A percentile compares a stretch with the other conserved stretches of the same genome.
Conservation (phyloP, 768 basidiomycete species). For the Rhizopogon salebrosus region DNA sequence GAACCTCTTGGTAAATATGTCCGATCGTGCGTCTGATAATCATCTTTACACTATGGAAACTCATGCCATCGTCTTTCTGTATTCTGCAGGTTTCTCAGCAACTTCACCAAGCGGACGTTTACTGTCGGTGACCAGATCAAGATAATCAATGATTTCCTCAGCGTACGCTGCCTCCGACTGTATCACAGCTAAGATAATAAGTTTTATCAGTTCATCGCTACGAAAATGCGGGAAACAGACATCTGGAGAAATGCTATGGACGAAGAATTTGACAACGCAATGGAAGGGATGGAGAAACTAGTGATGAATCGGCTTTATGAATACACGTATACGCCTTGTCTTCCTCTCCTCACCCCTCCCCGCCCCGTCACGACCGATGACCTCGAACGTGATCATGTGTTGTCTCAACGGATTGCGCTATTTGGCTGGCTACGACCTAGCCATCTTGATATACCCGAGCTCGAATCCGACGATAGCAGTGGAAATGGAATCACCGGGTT, state of each 20-base stretch:
- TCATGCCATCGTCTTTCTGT: background rate
- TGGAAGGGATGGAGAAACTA: slow-evolving; percentile 99
- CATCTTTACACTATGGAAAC: background rate
- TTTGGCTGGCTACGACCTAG: slow-evolving; percentile 88
- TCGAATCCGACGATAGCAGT: slow-evolving; percentile 44
- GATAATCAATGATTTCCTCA: slow-evolving; percentile 90
- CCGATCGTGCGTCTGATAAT: slow-evolving; percentile 66
- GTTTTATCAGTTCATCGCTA: slow-evolving; percentile 72
- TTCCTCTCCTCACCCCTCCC: slow-evolving; percentile 58
- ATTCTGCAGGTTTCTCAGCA: slow-evolving; percentile 74
- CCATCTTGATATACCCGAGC: slow-evolving; percentile 87
- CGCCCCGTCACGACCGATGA: slow-evolving; percentile 89
- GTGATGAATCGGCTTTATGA: slow-evolving; percentile 98
- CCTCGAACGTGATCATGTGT: slow-evolving; percentile 89
- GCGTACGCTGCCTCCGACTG: slow-evolving; percentile 36
- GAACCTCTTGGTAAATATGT: slow-evolving; percentile 95
- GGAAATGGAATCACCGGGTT: slow-evolving; percentile 53
- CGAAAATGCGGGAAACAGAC: slow-evolving; percentile 80
- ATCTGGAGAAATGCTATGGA: slow-evolving; percentile 77
- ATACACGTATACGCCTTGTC: slow-evolving; percentile 90
- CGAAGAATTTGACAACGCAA: slow-evolving; percentile 89
- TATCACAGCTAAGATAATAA: background rate
- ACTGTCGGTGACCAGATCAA: slow-evolving; percentile 92
- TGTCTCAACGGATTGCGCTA: slow-evolving; percentile 83
- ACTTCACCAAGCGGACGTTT: slow-evolving; percentile 89